Conservation (phyloP, 345 rosid genomes). For the Linum tenue region DNA sequence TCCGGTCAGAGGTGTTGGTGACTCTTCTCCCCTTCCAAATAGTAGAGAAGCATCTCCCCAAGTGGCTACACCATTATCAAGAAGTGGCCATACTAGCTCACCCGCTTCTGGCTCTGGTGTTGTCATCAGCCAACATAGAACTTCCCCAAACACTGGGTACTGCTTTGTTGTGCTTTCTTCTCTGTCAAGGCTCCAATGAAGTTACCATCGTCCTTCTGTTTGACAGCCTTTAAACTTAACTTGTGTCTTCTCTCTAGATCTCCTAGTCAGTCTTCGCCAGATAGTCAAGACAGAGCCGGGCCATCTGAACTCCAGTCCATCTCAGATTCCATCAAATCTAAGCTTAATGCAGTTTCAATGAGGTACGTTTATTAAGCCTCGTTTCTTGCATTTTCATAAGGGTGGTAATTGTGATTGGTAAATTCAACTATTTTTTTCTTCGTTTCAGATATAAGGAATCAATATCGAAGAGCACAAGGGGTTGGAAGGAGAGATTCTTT, state of each 20-base stretch:
- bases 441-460: slow-evolving; percentile 76
- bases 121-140: slow-evolving; percentile 25
- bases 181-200: neutral
- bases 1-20: slow-evolving; percentile 21
- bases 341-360: slow-evolving; percentile 60
- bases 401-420: neutral
- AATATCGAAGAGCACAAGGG: slow-evolving; percentile 82
- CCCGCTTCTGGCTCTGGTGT: slow-evolving; percentile 40
- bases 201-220: slow-evolving; percentile 1
- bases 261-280: slow-evolving; percentile 44
- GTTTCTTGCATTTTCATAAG: neutral
- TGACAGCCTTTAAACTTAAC: neutral
- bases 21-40: slow-evolving; percentile 29
- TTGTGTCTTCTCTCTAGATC: slow-evolving; percentile 23
- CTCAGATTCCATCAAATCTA: slow-evolving; percentile 75
- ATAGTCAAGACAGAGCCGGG: slow-evolving; percentile 71
- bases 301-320: slow-evolving; percentile 81
- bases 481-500: slow-evolving; percentile 86
- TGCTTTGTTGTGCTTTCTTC: neutral
- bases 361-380: slow-evolving; percentile 30
- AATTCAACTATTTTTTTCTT: neutral
- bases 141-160: slow-evolving; percentile 39
- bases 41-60: slow-evolving; percentile 38
- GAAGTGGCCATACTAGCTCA: slow-evolving; percentile 27
- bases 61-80: slow-evolving; percentile 18